These are phyloP conservation scores for Geotrichum bryndzae DNA, from an alignment of 1,139 yeast genomes.

Conservation along the genomic window DNA sequence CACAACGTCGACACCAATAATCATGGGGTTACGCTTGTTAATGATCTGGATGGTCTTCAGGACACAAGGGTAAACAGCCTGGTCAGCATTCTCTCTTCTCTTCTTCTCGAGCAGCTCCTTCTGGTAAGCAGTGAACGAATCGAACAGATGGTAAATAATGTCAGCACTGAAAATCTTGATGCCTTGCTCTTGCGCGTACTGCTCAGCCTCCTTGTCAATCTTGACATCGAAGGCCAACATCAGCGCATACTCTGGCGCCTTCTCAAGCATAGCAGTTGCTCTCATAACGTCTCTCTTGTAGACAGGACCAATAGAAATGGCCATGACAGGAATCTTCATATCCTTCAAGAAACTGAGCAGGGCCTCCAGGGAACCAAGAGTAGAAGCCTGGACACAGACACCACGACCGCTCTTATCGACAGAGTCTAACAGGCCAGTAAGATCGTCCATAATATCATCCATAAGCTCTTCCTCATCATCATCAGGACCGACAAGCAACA, in stretches of 20 bases:
- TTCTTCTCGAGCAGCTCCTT: constrained; percentile 78
- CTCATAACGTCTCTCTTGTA: constrained; percentile 97
- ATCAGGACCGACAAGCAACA: constrained; percentile 91
- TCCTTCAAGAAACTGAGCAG: constrained; percentile 92
- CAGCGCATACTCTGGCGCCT: constrained; percentile 89
- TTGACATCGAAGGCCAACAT: constrained; percentile 98
- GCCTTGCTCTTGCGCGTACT: constrained; percentile 89
- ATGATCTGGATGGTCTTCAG: constrained; percentile 91
- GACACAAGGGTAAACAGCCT: constrained; percentile 93
- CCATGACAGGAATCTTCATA: constrained; percentile 98
- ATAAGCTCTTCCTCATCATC: constrained; percentile 95
- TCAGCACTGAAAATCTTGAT: constrained; percentile 92
- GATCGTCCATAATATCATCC: constrained; percentile 99
- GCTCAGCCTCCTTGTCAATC: constrained; percentile 96
- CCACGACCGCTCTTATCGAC: constrained; percentile 94
- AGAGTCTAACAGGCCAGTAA: constrained; percentile 88
- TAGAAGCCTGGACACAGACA: constrained; percentile 97
- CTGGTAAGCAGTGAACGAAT: constrained; percentile 90
- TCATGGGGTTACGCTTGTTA: constrained; percentile 98
- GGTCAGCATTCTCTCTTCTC: constrained; percentile 81
- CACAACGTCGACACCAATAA: constrained; percentile 93
- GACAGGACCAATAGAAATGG: constrained; percentile 96
- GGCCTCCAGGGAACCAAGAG: constrained; percentile 96
- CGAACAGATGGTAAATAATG: constrained; percentile 92
- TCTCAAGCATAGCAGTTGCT: constrained; percentile 93